Base-by-base conservation (phyloP, 1,284 basidiomycete genomes). In the Apiotrichum gracile region DNA sequence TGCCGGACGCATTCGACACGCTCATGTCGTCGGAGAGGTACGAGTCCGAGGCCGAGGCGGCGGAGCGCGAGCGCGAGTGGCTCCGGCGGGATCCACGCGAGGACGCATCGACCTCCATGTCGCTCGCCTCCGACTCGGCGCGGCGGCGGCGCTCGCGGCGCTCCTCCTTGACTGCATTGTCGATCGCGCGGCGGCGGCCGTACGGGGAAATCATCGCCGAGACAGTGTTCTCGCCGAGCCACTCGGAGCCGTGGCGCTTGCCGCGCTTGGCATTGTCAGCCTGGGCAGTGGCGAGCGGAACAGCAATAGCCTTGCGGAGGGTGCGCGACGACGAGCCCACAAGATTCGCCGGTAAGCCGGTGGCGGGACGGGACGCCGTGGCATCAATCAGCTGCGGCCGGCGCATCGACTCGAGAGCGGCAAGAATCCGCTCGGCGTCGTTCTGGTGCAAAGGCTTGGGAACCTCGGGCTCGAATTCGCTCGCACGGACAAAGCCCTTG, bases 151-250 rank as follows among this genome's bases (percentile, higher is more conserved):
- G 45, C 39, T 56, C 61, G 21, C 52, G 51, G 47, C 63, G 56
- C 41, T 57, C 61, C 41, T 67, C 67, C 34, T 65, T 54, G 4
- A 60, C 60, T 24, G 61, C 60, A 27, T 55, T 44, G 38, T 72
- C 67, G 19, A 62, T 63, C 31, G 63, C 64, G 37, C 62, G 62
- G 26, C 70, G 60, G 44, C 73, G 61, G 16, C 70, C 72, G 51
- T 75, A 75, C 7, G 73, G 73, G 48, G 69, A 71, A 42, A 75
- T 73, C 64, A 73, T 66, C 12, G 71, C 57, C 16, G 66, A 69
- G n/a, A 65, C 60, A 21, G 59, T 55, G 24, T 61, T 61, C 44
- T 66, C 64, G 25, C 27, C 50, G 35, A 57, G 42, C 58, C 55
- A 57, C 21, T 59, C 46, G 16, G 49, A 39, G 21, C 43, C 50